Evolutionary conservation across 768 basidiomycete species (phyloP), one percentile per base, ranked within the genome.

Genomic region (Sporobolomyces phaffii): DNA sequence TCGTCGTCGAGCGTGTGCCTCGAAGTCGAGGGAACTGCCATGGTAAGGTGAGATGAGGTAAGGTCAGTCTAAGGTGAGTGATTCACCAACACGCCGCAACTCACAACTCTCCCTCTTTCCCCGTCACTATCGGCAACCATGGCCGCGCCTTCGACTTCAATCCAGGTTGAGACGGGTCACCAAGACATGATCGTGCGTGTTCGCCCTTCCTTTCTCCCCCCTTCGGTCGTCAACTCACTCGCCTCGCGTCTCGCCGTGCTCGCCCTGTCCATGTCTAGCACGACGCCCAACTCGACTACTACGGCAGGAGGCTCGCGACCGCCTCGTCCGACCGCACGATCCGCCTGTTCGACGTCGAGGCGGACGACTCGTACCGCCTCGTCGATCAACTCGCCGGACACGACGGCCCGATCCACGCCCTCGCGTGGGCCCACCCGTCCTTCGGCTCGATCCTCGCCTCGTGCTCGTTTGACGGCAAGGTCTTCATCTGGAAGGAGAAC

Each of bases 391-490:
- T 93, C 64, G 88, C 86, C 77, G 90, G 93, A 44, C 96, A 98
- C 78, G 90, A 89, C 5, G 93, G 94, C 14, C 94, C 96, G 10
- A 92, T 99, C 41, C 98, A 94, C 93, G 91, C 94, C 74, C 87
- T 99, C 56, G 85, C 92, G 28, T 99, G 96, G 96, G 94, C 90
- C 4, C 94, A 99, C 74, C 96, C 96, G 29, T 96, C 91, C 77
- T 99, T 89, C 74, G 96, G 96, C 2, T 86, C 88, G 68, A 94
- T 99, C 74, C 85, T 99, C 59, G 94, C 94, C 33, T 93, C 90
- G n/a, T 94, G 91, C 76, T 96, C 93, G 7, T 98, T 98, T 77
- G 96, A 99, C 73, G 93, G 96, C 50, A 90, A 94, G 74, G 96
- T 96, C 24, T 84, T 97, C 78, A 91, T 99, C 72, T 99, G 96